phyloP scores from a whole-genome alignment of 2,329 filamentous ascomycete species.

The Paecilomyces formosus region DNA sequence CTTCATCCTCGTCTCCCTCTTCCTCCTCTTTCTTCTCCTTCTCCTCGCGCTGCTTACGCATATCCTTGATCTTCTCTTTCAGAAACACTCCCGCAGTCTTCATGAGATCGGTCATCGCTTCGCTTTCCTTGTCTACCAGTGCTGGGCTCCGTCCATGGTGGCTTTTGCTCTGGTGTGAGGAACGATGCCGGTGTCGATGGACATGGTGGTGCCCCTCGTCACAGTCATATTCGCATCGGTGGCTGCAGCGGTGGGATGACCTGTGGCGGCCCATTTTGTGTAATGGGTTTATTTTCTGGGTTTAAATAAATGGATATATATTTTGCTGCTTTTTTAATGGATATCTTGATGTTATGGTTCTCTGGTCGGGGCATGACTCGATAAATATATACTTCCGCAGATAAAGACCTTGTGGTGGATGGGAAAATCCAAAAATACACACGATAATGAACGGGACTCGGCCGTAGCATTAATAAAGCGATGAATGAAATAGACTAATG shows the following conservation, averaged over 20 bases:
- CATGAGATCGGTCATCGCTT: neutral
- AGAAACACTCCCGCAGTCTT: neutral
- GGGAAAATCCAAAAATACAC: neutral
- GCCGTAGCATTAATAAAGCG: neutral
- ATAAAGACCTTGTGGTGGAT: neutral
- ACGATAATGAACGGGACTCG: neutral
- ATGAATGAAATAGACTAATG: neutral
- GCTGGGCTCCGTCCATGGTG: neutral
- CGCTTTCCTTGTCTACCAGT: neutral
- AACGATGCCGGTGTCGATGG: neutral
- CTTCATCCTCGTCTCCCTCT: neutral
- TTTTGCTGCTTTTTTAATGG: neutral
- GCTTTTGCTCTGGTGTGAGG: neutral
- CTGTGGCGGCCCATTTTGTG: neutral
- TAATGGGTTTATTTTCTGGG: neutral
- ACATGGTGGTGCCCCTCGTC: neutral
- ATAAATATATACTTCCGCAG: neutral
- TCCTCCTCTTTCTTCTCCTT: slow-evolving; percentile 1
- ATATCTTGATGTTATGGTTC: neutral
- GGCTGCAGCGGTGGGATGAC: neutral
- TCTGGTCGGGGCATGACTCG: neutral
- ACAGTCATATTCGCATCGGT: neutral
- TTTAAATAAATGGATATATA: neutral
- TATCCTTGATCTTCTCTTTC: neutral
- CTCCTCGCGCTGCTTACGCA: neutral